These are phyloP conservation scores for Mikania micrantha DNA, from an alignment of 129 eudicot species.

Conservation along the genomic window DNA sequence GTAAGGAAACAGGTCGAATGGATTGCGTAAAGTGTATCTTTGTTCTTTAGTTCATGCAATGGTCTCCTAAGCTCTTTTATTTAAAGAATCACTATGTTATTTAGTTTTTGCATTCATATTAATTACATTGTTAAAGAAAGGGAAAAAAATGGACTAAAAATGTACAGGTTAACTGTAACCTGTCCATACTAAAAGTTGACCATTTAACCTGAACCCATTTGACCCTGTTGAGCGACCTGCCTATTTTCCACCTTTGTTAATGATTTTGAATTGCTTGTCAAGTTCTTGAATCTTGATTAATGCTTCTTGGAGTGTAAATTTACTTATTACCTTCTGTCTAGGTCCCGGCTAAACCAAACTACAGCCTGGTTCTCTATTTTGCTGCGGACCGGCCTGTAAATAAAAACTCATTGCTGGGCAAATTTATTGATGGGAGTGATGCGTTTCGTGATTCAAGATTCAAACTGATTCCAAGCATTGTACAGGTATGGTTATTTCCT, in stretches of 20 bases:
- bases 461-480: slow-evolving; percentile 89
- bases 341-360: slow-evolving; percentile 97
- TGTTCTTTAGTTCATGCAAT: neutral
- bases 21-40: neutral
- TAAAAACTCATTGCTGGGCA: slow-evolving; percentile 65
- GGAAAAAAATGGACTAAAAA: neutral
- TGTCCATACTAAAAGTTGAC: neutral
- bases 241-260: neutral
- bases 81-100: neutral
- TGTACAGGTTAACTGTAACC: neutral
- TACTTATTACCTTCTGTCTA: slow-evolving; percentile 23
- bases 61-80: neutral
- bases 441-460: slow-evolving; percentile 85
- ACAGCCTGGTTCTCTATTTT: slow-evolving; percentile 83
- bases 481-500: slow-evolving; percentile 43
- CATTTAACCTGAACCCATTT: neutral
- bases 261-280: neutral
- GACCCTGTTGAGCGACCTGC: neutral
- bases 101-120: neutral
- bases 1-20: neutral
- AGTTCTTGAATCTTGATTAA: slow-evolving; percentile 8
- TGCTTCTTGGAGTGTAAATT: slow-evolving; percentile 18
- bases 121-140: neutral
- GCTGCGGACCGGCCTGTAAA: slow-evolving; percentile 95
- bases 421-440: slow-evolving; percentile 81